A percentile compares a stretch with the other conserved stretches of the same genome.
Conservation (phyloP, 805 yeast genomes). For the Lipomyces yamanashiensis region DNA sequence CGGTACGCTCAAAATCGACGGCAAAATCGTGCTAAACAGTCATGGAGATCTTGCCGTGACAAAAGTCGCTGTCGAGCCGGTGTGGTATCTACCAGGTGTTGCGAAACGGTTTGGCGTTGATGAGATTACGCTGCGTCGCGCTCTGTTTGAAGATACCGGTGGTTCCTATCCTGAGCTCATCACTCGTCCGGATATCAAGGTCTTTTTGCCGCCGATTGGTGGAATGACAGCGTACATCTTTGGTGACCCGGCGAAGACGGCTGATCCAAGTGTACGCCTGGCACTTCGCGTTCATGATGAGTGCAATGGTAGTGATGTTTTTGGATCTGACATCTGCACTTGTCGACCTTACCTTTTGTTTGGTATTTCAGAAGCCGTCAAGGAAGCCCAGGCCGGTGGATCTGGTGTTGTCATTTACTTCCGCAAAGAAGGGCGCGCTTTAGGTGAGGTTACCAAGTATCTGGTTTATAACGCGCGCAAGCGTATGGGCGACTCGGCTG, state of each 20-base stretch:
- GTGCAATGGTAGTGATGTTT: slow-evolving; percentile 73
- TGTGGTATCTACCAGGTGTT: slow-evolving; percentile 72
- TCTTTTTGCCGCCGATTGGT: slow-evolving; percentile 71
- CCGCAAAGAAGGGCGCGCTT: slow-evolving; percentile 71
- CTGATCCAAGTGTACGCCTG: slow-evolving; percentile 56
- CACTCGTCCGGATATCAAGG: slow-evolving; percentile 69
- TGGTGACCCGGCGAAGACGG: slow-evolving; percentile 61
- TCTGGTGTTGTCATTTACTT: slow-evolving; percentile 66
- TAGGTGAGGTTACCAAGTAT: slow-evolving; percentile 73
- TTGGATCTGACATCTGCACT: slow-evolving; percentile 70
- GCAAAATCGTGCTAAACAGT: slow-evolving; percentile 61
- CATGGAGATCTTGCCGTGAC: slow-evolving; percentile 66
- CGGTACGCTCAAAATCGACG: slow-evolving; percentile 63
- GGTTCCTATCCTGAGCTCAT: slow-evolving; percentile 73
- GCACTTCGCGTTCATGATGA: slow-evolving; percentile 71
- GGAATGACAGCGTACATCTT: slow-evolving; percentile 69
- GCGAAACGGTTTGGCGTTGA: slow-evolving; percentile 64
- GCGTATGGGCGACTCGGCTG: slow-evolving; percentile 70
- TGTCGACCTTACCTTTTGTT: slow-evolving; percentile 70
- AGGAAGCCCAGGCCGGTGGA: slow-evolving; percentile 71
- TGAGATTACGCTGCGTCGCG: slow-evolving; percentile 61
- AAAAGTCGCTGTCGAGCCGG: slow-evolving; percentile 71
- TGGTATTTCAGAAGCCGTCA: slow-evolving; percentile 70
- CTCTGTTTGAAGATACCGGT: slow-evolving; percentile 69
- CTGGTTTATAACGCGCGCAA: slow-evolving; percentile 72